Evolutionary conservation across 257 asterid species (phyloP), one percentile per base, ranked within the genome.

Genomic region (Ehretia macrophylla): DNA sequence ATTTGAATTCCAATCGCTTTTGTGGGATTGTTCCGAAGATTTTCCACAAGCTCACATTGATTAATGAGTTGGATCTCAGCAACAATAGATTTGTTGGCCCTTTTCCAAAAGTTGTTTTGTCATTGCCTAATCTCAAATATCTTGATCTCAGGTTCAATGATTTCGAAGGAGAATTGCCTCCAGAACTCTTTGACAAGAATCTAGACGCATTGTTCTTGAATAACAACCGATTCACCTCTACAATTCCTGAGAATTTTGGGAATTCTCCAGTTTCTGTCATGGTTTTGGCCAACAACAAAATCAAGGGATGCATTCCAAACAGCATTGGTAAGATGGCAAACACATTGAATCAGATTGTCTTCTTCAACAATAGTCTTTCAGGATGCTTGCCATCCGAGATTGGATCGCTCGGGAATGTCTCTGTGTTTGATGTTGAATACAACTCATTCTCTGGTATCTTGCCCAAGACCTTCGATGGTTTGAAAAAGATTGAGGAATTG

Each of bases 91-190:
- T 76, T 14, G 73, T 64, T 12, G 78, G 81, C 0, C 42, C 68
- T 46, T 76, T 76, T 32, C 82, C 82, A 1, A 14, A 65, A 21
- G 48, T 27, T 16, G 63, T 66, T 51, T 45, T 76, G 27, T 17
- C 52, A 1, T 23, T 76, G 45, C 62, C 67, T 12, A 57, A 12
- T 5, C 78, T 72, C 48, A 72, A 68, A 22, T 76, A 51, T 18
- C 69, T 76, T 10, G 82, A 76, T 47, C 49, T 76, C 40, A 68
- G 82, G 64, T 76, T 56, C 68, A 76, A 76, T 53, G 49, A 68
- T n/a, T 72, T 76, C 18, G 79, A 72, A 13, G 74, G 78, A 13
- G 47, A 64, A 18, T 35, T 73, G 27, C 79, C 83, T n/a, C 40
- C 64, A 8, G 49, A 54, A 10, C 42, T 60, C 32, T 64, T 76